These are phyloP conservation scores for Populus pruinosa DNA, from an alignment of 345 rosid species.

Conservation along the genomic window DNA sequence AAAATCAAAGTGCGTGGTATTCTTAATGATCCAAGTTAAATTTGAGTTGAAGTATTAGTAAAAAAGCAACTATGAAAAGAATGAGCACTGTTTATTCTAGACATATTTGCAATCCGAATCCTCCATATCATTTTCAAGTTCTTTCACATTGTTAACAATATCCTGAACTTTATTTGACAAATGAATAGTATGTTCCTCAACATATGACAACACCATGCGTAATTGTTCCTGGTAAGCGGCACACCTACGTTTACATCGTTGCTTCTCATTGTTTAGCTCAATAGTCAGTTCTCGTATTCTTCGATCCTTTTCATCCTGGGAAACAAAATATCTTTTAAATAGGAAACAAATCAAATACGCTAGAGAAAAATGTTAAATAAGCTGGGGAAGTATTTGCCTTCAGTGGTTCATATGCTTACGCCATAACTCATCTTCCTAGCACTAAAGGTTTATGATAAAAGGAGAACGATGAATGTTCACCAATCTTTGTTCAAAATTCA, in stretches of 20 bases:
- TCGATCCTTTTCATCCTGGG: conserved; percentile 46
- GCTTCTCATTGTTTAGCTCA: conserved; percentile 48
- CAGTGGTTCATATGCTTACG: not conserved
- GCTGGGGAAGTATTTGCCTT: not conserved
- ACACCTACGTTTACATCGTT: conserved; percentile 37
- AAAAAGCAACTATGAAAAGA: not conserved
- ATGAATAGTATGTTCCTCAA: conserved; percentile 45
- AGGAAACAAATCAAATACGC: not conserved
- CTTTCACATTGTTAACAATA: conserved; percentile 37
- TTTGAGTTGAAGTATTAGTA: not conserved
- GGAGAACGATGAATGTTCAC: too few relatives aligned
- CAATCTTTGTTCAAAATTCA: not conserved
- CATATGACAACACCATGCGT: conserved; percentile 24
- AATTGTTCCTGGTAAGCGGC: conserved; percentile 41
- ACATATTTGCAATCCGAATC: conserved; percentile 24
- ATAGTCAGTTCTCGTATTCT: conserved; percentile 42
- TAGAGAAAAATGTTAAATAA: not conserved
- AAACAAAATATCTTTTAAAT: not conserved
- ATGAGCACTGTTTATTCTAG: conserved; percentile 7
- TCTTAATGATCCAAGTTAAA: not conserved
- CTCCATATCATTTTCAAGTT: conserved; percentile 33
- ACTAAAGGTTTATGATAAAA: too few relatives aligned
- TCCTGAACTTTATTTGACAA: conserved; percentile 39
- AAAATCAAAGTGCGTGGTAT: not conserved
- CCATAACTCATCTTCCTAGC: too few relatives aligned